phyloP scores from a whole-genome alignment of 257 asterid genomes.

The Linderniella brevidens region DNA sequence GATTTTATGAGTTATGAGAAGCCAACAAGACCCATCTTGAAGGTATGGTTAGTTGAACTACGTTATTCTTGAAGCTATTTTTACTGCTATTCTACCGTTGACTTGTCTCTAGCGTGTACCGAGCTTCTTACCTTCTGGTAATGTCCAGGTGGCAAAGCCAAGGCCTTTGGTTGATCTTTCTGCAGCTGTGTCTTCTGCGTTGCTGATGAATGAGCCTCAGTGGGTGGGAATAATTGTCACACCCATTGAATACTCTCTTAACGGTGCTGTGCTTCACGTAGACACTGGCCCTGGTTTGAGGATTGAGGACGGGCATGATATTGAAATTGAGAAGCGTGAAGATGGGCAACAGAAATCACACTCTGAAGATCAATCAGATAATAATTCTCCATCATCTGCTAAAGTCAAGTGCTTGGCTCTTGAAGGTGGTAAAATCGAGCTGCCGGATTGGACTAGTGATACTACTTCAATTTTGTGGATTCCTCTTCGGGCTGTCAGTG shows the following conservation, averaged over 20 bases:
- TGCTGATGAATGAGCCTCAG: constrained; percentile 87
- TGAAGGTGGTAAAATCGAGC: constrained; percentile 48
- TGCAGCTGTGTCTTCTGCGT: constrained; percentile 91
- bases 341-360: constrained; percentile 17
- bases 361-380: constrained; percentile 13
- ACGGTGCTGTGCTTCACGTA: constrained; percentile 76
- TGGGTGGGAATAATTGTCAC: constrained; percentile 81
- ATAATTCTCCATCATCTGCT: constrained; percentile 19
- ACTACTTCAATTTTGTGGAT: constrained; percentile 73
- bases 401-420: constrained; percentile 42
- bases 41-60: constrained; percentile 26
- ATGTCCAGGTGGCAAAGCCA: constrained; percentile 65
- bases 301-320: constrained; percentile 49
- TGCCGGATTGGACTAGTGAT: constrained; percentile 87
- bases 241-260: constrained; percentile 74
- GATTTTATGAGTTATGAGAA: constrained; percentile 96
- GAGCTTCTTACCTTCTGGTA: constrained; percentile 6
- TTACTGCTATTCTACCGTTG: background rate
- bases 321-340: constrained; percentile 70
- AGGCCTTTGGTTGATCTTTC: constrained; percentile 92
- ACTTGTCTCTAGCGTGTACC: background rate
- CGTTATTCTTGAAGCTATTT: background rate
- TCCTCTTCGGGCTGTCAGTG: constrained; percentile 69
- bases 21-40: constrained; percentile 88
- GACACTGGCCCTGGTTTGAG: constrained; percentile 94